A percentile compares a stretch with the other conserved stretches of the same genome.
Conservation (phyloP, 345 rosid species). For the Citrus inodora region DNA sequence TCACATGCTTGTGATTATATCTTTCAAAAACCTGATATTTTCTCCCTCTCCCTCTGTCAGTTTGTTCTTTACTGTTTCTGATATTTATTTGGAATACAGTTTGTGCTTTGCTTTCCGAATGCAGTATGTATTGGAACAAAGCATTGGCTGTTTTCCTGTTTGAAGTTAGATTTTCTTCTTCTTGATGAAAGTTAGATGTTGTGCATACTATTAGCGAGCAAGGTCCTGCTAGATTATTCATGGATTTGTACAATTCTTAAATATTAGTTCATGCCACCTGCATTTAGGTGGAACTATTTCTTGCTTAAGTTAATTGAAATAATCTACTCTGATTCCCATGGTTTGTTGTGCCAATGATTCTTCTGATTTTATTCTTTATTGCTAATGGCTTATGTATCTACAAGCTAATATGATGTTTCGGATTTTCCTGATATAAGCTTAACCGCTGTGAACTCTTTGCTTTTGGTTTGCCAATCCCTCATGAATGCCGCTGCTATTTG, state of each 20-base stretch:
- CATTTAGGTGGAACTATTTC: background rate
- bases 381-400: background rate
- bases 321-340: background rate
- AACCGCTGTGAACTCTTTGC: background rate
- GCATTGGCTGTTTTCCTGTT: background rate
- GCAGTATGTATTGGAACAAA: background rate
- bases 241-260: background rate
- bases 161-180: background rate
- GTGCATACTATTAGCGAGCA: background rate
- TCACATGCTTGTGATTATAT: background rate
- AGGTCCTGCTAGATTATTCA: background rate
- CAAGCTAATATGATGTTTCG: background rate
- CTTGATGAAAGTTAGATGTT: background rate
- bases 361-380: background rate
- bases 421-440: background rate
- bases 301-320: background rate
- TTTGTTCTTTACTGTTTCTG: background rate
- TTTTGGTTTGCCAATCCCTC: background rate
- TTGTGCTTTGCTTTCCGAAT: background rate
- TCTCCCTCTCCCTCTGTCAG: background rate
- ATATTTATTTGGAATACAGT: background rate
- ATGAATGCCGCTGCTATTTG: background rate
- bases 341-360: background rate
- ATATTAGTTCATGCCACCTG: background rate
- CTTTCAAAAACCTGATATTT: background rate